Evolutionary conservation across 495 filamentous ascomycete genomes (phyloP).

Genomic region (Penicillium angulare): DNA sequence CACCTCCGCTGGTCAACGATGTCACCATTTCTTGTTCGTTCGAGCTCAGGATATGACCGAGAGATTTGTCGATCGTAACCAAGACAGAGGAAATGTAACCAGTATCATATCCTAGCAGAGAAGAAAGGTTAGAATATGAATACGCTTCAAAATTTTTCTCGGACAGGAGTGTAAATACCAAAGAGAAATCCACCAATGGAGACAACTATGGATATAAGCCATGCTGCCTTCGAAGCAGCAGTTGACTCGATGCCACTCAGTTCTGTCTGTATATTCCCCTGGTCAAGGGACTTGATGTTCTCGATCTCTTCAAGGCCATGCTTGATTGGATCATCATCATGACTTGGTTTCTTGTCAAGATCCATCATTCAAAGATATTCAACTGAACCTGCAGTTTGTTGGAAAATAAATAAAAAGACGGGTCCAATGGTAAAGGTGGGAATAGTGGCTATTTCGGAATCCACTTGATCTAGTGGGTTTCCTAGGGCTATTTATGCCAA

Average conservation of each 20-base stretch:
- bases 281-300: constrained; percentile 2
- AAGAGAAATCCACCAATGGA: constrained; percentile 19
- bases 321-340: not conserved
- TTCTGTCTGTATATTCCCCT: constrained; percentile 2
- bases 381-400: too few relatives aligned
- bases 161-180: not conserved
- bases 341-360: not conserved
- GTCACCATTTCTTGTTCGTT: constrained; percentile 21
- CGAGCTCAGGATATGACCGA: constrained; percentile 13
- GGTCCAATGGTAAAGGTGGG: too few relatives aligned
- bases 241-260: constrained; percentile 16
- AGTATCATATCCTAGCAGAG: constrained; percentile 16
- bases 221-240: constrained; percentile 14
- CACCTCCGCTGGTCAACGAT: constrained; percentile 17
- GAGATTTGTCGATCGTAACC: constrained; percentile 10
- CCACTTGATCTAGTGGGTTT: too few relatives aligned
- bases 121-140: not conserved
- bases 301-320: constrained; percentile 14
- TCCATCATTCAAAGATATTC: not conserved
- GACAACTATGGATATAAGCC: constrained; percentile 17
- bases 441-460: too few relatives aligned
- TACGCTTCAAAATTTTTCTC: not conserved
- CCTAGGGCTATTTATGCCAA: too few relatives aligned
- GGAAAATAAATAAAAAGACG: too few relatives aligned
- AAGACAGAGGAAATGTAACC: constrained; percentile 19